These are phyloP conservation scores for Lentithecium fluviatile DNA, from an alignment of 495 filamentous ascomycete genomes.

Conservation along the genomic window DNA sequence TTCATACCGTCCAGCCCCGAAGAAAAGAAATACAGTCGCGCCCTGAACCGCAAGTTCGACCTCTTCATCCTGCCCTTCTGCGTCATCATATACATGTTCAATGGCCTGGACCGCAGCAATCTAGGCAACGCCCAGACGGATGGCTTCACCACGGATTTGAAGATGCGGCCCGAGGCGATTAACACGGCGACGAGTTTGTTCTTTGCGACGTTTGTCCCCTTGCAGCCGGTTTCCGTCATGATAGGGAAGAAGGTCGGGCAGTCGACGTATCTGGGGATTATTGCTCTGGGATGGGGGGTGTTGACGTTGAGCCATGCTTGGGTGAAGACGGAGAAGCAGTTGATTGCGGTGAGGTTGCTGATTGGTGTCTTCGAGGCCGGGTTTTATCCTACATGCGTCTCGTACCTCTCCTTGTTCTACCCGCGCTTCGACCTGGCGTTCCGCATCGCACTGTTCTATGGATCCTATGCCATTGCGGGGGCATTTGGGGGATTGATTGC, in stretches of 20 bases:
- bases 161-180: too few relatives aligned
- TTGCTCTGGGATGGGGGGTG: neutral
- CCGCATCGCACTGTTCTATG: conserved; percentile 39
- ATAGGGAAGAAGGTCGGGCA: neutral
- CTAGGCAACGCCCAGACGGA: conserved; percentile 48
- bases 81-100: conserved; percentile 46
- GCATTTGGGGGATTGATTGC: conserved; percentile 38
- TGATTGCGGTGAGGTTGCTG: conserved; percentile 2
- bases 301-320: neutral
- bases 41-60: conserved; percentile 45
- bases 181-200: neutral
- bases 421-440: conserved; percentile 39
- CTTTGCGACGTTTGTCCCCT: neutral
- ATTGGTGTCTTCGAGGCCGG: conserved; percentile 31
- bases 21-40: too few relatives aligned
- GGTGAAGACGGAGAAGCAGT: neutral
- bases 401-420: conserved; percentile 49
- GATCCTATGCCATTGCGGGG: conserved; percentile 24
- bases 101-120: conserved; percentile 48
- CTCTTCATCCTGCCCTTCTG: conserved; percentile 42
- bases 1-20: too few relatives aligned
- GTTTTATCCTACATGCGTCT: conserved; percentile 37
- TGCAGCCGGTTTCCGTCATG: neutral
- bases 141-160: conserved; percentile 39
- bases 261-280: neutral